These are phyloP conservation scores for Curvularia hawaiiensis DNA, from an alignment of 2,329 filamentous ascomycete species.

Conservation along the genomic window DNA sequence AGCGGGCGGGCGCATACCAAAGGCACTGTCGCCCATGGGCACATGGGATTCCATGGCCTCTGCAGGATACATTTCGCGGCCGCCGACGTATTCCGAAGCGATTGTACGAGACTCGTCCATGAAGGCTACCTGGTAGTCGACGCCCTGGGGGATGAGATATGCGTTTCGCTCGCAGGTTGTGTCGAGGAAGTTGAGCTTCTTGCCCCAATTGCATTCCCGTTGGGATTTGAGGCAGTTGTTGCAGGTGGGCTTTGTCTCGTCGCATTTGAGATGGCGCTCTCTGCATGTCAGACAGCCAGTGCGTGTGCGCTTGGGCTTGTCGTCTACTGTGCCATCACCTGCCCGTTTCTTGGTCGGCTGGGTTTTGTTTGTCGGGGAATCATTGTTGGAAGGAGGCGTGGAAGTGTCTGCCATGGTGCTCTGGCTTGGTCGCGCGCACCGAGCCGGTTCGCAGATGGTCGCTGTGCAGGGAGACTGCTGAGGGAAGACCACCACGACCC, in stretches of 20 bases:
- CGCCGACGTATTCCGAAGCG: conserved; percentile 87
- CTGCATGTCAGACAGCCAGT: conserved; percentile 92
- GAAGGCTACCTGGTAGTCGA: conserved; percentile 77
- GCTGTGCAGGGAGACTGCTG: conserved; percentile 9
- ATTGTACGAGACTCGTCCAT: conserved; percentile 88
- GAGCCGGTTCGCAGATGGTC: conserved; percentile 2
- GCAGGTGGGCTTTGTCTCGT: conserved; percentile 70
- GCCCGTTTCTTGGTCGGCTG: conserved; percentile 27
- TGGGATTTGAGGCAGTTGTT: conserved; percentile 89
- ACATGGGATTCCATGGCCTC: conserved; percentile 43
- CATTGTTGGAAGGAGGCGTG: conserved; percentile 29
- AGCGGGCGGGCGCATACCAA: conserved; percentile 40
- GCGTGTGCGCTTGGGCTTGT: conserved; percentile 82
- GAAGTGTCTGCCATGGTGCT: conserved; percentile 28
- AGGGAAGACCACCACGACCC: conserved; percentile 11
- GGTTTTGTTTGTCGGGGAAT: conserved; percentile 27
- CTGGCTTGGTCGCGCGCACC: conserved; percentile 2
- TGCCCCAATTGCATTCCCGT: conserved; percentile 81
- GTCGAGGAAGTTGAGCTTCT: conserved; percentile 91
- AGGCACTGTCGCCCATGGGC: conserved; percentile 31
- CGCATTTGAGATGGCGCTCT: conserved; percentile 89
- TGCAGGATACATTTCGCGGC: conserved; percentile 72
- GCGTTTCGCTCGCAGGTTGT: conserved; percentile 72
- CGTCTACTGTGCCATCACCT: conserved; percentile 36
- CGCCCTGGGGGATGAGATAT: conserved; percentile 49